Evolutionary conservation across 2,329 filamentous ascomycete species (phyloP).

Genomic region (Pseudopyrenochaeta lycopersici): DNA sequence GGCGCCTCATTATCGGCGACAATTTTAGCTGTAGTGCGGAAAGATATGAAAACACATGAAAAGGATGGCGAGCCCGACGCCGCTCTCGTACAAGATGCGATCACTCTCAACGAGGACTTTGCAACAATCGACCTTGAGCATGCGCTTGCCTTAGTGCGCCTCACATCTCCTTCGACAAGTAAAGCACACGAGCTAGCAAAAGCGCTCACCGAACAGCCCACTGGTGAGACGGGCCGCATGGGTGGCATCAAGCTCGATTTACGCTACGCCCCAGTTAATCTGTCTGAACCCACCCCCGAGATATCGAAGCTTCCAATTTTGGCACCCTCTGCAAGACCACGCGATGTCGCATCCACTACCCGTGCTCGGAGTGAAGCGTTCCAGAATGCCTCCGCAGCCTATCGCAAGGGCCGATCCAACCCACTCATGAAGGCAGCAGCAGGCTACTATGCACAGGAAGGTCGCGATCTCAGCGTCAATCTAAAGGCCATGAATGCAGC

Average conservation of each 20-base stretch:
- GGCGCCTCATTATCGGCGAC: slow-evolving; percentile 65
- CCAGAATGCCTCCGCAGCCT: slow-evolving; percentile 65
- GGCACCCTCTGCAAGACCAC: slow-evolving; percentile 40
- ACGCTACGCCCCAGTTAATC: slow-evolving; percentile 54
- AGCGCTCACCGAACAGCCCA: slow-evolving; percentile 56
- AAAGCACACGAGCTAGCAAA: slow-evolving; percentile 69
- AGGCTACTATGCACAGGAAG: slow-evolving; percentile 76
- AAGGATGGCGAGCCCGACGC: slow-evolving; percentile 49
- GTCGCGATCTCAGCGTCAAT: slow-evolving; percentile 68
- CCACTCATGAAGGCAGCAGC: slow-evolving; percentile 79
- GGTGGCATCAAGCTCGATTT: slow-evolving; percentile 60
- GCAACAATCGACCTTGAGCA: slow-evolving; percentile 59
- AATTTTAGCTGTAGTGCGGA: slow-evolving; percentile 63
- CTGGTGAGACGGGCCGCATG: slow-evolving; percentile 28
- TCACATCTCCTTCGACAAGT: slow-evolving; percentile 66
- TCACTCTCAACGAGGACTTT: slow-evolving; percentile 65
- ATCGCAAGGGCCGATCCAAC: slow-evolving; percentile 72
- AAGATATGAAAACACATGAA: slow-evolving; percentile 55
- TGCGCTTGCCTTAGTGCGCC: slow-evolving; percentile 63
- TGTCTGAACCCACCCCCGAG: slow-evolving; percentile 41
- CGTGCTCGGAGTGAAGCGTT: slow-evolving; percentile 62
- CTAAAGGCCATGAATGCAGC: slow-evolving; percentile 68
- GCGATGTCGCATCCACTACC: slow-evolving; percentile 55
- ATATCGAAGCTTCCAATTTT: slow-evolving; percentile 36
- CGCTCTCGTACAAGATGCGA: slow-evolving; percentile 58